phyloP scores from a whole-genome alignment of 2,329 filamentous ascomycete genomes.

The Chrysoporthe deuterocubensis region DNA sequence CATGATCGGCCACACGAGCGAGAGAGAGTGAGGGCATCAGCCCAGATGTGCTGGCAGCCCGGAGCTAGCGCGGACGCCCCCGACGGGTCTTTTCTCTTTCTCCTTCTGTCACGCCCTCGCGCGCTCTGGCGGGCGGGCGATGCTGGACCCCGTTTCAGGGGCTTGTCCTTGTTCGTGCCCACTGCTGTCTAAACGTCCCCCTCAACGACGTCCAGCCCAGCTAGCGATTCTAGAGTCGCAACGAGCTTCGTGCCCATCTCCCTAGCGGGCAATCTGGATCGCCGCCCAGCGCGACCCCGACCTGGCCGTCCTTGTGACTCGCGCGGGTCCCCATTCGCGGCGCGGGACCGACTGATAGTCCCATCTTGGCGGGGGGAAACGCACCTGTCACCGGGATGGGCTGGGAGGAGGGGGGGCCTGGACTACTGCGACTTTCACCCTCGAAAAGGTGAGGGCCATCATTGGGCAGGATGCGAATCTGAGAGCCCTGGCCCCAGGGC shows the following conservation, averaged over 20 bases:
- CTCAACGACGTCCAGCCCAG: too few relatives aligned
- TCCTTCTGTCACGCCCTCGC: not conserved
- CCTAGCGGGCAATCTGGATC: not conserved
- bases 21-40: too few relatives aligned
- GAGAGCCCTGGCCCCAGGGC: not conserved
- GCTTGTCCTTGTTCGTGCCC: conserved; percentile 18
- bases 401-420: not conserved
- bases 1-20: not conserved
- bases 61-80: conserved; percentile 4
- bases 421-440: not conserved
- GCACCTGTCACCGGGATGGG: too few relatives aligned
- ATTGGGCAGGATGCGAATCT: conserved; percentile 20
- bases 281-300: not conserved
- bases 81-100: not conserved
- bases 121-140: not conserved
- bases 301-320: conserved; percentile 2
- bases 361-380: not conserved
- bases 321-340: not conserved
- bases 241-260: conserved; percentile 2
- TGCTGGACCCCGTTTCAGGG: conserved; percentile 18
- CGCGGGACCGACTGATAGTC: conserved; percentile 6
- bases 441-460: not conserved
- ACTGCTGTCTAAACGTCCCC: too few relatives aligned
- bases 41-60: not conserved
- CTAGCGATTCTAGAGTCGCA: too few relatives aligned